A percentile compares a stretch with the other conserved stretches of the same genome.
Conservation (phyloP, 148 eudicot genomes). For the Arctostaphylos glauca region DNA sequence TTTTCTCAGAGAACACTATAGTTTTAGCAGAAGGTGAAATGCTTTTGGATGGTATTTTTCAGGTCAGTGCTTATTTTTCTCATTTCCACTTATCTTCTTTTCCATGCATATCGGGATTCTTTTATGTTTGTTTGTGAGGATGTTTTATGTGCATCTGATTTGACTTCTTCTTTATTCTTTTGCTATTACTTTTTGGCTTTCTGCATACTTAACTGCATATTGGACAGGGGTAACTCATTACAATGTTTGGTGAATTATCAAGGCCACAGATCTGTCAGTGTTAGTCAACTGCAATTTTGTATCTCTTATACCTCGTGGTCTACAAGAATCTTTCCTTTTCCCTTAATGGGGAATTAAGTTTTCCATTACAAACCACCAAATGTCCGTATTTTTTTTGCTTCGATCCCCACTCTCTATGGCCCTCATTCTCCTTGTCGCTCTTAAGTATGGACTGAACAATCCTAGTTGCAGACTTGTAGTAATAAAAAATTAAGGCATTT, state of each 20-base stretch:
- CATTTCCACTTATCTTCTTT: neutral
- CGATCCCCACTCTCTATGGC: no score
- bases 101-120: neutral
- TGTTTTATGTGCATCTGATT: neutral
- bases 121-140: neutral
- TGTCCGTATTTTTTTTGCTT: neutral
- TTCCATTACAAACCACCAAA: neutral
- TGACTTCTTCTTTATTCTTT: neutral
- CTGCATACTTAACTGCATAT: neutral
- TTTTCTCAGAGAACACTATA: constrained; percentile 78
- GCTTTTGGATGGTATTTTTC: constrained; percentile 68
- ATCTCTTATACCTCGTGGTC: neutral
- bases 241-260: neutral
- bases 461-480: no score
- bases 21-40: constrained; percentile 95
- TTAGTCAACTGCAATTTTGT: neutral
- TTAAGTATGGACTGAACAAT: no score
- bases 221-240: neutral
- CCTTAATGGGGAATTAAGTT: neutral
- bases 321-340: neutral
- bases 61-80: constrained; percentile 43
- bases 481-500: no score
- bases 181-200: neutral
- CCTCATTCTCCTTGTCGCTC: no score
- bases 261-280: neutral